Evolutionary conservation across 345 rosid genomes (phyloP).

Genomic region (Psidium guajava): DNA sequence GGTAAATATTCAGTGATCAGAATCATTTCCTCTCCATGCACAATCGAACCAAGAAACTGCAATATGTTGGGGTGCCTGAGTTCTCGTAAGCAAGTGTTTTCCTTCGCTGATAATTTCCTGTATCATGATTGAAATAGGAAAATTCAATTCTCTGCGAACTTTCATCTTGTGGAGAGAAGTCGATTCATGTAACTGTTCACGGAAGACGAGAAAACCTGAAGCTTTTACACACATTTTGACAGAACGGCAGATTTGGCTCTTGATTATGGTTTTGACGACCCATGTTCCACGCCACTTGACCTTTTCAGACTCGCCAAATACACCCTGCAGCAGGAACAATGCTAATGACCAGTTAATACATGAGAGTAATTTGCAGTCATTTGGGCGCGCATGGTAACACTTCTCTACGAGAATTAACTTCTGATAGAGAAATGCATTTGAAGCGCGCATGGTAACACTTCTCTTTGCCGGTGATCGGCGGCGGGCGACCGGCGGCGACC

Average conservation of each 20-base stretch:
- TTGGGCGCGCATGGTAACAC: too few relatives aligned
- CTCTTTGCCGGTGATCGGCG: too few relatives aligned
- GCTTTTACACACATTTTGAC: conserved; percentile 19
- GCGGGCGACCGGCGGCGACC: too few relatives aligned
- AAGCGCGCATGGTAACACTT: too few relatives aligned
- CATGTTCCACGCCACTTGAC: conserved; percentile 62
- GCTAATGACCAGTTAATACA: not conserved
- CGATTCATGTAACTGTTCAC: not conserved
- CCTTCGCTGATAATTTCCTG: conserved; percentile 51
- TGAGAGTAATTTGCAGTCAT: not conserved
- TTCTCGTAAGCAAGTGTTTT: conserved; percentile 35
- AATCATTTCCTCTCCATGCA: conserved; percentile 41
- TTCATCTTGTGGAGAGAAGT: not conserved
- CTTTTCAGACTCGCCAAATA: conserved; percentile 35
- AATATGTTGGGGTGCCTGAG: conserved; percentile 57
- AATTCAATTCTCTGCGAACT: not conserved
- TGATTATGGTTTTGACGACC: conserved; percentile 49
- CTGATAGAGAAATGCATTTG: too few relatives aligned
- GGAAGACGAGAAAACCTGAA: not conserved
- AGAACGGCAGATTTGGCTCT: conserved; percentile 30
- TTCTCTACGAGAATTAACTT: too few relatives aligned
- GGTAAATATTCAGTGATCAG: conserved; percentile 46
- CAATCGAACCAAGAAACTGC: conserved; percentile 61
- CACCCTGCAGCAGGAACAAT: conserved; percentile 20
- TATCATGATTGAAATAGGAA: not conserved